A percentile compares a stretch with the other conserved stretches of the same genome.
Evolutionary conservation across 192 early-diverging fungal species (phyloP).

Genomic region (Linnemannia elongata): DNA sequence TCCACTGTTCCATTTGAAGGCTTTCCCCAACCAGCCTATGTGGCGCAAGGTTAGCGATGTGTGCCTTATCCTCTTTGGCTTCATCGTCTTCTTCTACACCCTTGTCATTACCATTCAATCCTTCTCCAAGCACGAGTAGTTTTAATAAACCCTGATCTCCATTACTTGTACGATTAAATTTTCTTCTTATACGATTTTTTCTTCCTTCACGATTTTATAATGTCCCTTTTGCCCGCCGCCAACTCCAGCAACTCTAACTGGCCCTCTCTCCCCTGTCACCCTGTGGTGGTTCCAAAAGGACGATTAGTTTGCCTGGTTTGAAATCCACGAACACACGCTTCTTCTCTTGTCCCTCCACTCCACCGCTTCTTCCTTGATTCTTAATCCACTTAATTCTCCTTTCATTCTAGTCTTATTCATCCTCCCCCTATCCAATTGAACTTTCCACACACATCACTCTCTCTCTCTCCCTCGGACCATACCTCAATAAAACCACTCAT

Average conservation of each 20-base stretch:
- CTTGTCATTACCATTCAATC: conserved; percentile 72
- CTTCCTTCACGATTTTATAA: too few species aligned
- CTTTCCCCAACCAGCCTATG: conserved; percentile 63
- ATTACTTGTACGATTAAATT: background rate
- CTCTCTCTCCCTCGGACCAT: background rate
- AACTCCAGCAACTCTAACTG: background rate
- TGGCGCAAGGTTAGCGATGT: conserved; percentile 67
- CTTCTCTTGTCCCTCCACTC: background rate
- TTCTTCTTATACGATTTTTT: background rate
- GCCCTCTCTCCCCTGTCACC: background rate
- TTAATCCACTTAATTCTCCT: background rate
- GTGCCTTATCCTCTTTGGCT: conserved; percentile 74
- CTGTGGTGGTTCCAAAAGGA: background rate
- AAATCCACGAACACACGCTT: background rate
- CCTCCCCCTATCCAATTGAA: background rate
- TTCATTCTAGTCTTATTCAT: background rate
- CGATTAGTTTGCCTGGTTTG: background rate
- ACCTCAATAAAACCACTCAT: background rate
- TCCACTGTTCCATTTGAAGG: conserved; percentile 81
- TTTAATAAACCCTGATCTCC: background rate
- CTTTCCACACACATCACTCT: background rate
- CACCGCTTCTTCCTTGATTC: background rate
- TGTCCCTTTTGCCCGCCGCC: too few species aligned
- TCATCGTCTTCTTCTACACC: conserved; percentile 71
- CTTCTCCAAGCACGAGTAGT: conserved; percentile 17